phyloP scores from a whole-genome alignment of 192 early-diverging fungal genomes.

The Coemansia sp. region DNA sequence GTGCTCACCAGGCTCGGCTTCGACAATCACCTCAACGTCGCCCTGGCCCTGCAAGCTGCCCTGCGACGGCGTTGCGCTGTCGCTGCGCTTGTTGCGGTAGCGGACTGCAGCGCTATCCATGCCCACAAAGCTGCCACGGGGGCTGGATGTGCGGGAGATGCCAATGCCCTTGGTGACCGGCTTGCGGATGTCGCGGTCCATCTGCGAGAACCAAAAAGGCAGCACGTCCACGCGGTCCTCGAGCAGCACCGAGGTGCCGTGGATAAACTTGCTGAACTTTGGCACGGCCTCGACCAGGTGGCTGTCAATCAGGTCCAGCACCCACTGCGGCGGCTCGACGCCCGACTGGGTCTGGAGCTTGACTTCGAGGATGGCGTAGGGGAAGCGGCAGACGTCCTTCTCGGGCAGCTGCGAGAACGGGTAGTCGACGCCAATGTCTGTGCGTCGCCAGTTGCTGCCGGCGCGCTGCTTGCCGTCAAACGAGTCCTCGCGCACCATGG shows the following conservation, averaged over 20 bases:
- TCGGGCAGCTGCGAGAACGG: conserved; percentile 79
- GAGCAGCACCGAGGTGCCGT: conserved; percentile 84
- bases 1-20: conserved; percentile 29
- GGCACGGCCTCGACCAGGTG: conserved; percentile 91
- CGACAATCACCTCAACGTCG: conserved; percentile 33
- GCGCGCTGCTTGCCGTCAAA: conserved; percentile 58
- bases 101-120: conserved; percentile 19
- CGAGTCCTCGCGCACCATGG: conserved; percentile 93
- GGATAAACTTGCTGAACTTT: conserved; percentile 97
- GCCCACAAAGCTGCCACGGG: conserved; percentile 33
- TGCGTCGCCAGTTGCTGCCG: conserved; percentile 87
- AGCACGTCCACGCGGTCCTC: conserved; percentile 74
- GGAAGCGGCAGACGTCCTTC: conserved; percentile 77
- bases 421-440: conserved; percentile 70
- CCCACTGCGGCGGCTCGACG: conserved; percentile 89
- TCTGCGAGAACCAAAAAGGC: conserved; percentile 94
- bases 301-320: conserved; percentile 79
- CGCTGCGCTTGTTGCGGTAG: conserved; percentile 5
- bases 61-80: conserved; percentile 18
- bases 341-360: conserved; percentile 94
- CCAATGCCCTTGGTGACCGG: conserved; percentile 55
- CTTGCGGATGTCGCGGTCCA: conserved; percentile 90
- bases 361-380: conserved; percentile 94
- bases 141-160: conserved; percentile 43
- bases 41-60: conserved; percentile 13